Evolutionary conservation across 192 early-diverging fungal genomes (phyloP).

Genomic region (Phlyctochytrium bullatum): DNA sequence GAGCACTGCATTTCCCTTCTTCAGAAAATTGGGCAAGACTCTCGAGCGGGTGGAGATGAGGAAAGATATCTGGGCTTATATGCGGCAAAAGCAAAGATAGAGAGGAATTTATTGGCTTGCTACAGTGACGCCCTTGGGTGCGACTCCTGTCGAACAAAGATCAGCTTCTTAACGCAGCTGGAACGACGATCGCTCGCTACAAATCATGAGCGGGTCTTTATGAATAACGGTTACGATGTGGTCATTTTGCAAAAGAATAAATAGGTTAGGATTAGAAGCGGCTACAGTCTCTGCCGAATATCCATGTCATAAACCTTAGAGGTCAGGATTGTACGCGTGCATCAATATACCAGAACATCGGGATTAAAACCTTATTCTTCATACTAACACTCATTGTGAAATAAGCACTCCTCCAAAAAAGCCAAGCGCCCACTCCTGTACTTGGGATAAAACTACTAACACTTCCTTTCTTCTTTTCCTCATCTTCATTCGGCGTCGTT

Average conservation of each 20-base stretch:
- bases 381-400: slow-evolving; percentile 62
- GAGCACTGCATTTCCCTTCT: no score
- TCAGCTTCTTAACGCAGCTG: no score
- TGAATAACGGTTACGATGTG: no score
- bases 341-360: slow-evolving; percentile 57
- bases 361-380: slow-evolving; percentile 73
- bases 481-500: not conserved
- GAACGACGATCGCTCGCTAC: no score
- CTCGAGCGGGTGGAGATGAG: no score
- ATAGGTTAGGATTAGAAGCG: slow-evolving; percentile 10
- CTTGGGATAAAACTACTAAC: slow-evolving; percentile 13
- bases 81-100: no score
- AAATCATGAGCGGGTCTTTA: no score
- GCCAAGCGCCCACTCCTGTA: slow-evolving; percentile 35
- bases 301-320: slow-evolving; percentile 25
- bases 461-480: not conserved
- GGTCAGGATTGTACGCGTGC: slow-evolving; percentile 6
- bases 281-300: slow-evolving; percentile 20
- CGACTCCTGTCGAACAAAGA: no score
- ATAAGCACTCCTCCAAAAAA: slow-evolving; percentile 73
- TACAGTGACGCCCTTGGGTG: no score
- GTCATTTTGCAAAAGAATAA: not conserved
- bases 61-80: no score
- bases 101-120: no score
- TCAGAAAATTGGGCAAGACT: no score